Evolutionary conservation across 441 rosid genomes (phyloP).

Genomic region (Breynia disticha): DNA sequence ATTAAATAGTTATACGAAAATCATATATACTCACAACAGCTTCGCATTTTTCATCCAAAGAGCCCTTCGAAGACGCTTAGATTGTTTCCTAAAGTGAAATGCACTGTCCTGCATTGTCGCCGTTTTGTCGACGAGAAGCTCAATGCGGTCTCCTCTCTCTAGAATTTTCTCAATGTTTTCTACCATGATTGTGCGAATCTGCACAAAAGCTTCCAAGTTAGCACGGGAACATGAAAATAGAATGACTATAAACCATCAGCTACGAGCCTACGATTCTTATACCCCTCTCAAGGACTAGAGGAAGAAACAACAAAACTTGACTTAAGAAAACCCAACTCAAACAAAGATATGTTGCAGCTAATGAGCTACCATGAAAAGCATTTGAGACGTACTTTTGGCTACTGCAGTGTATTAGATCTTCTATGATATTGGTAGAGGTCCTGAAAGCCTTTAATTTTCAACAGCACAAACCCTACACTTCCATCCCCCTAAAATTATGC

Average conservation of each 20-base stretch:
- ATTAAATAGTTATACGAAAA: not conserved
- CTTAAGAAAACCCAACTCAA: not conserved
- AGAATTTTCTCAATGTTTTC: slow-evolving; percentile 87
- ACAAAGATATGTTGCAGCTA: too few relatives aligned
- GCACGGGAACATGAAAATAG: not conserved
- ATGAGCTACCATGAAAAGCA: too few relatives aligned
- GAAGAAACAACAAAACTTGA: not conserved
- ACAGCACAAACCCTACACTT: too few relatives aligned
- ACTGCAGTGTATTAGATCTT: too few relatives aligned
- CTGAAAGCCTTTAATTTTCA: too few relatives aligned
- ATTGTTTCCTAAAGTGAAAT: slow-evolving; percentile 92
- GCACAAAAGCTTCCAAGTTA: slow-evolving; percentile 13
- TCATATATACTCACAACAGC: slow-evolving; percentile 53
- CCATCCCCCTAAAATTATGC: too few relatives aligned
- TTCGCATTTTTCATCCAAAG: slow-evolving; percentile 97
- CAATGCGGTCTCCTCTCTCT: slow-evolving; percentile 93
- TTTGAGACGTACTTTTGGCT: too few relatives aligned
- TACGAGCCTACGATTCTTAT: not conserved
- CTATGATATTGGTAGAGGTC: too few relatives aligned
- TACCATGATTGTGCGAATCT: slow-evolving; percentile 85
- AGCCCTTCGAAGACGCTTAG: slow-evolving; percentile 79
- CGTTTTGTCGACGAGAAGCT: slow-evolving; percentile 90
- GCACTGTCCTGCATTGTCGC: slow-evolving; percentile 93
- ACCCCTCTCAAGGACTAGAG: not conserved
- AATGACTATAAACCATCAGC: not conserved